Evolutionary conservation across 1,284 basidiomycete species (phyloP), one percentile per base, ranked within the genome.

Genomic region (Leucoagaricus sp.): DNA sequence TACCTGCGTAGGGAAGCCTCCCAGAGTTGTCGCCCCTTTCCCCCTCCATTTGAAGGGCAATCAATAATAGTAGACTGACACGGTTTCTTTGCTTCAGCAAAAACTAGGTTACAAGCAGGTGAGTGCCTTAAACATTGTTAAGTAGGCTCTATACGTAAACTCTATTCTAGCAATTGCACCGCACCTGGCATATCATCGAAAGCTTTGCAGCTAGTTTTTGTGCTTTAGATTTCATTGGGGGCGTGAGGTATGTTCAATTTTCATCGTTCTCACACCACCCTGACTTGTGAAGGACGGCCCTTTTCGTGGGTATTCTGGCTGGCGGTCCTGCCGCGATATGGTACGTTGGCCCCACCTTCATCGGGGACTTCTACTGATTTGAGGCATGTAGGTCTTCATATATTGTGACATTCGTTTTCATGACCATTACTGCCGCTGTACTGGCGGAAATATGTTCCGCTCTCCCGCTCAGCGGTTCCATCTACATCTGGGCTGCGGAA

Each of bases 1-100:
- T 80, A 91, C 90, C 89, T 92, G 92, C 91, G 91, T 90, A 93
- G 91, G 91, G 91, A 92, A 91, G 88, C 87, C 88, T 81, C 78
- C 83, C 83, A 82, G 88, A 81, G 75, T 82, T 77, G 73, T 77
- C 72, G 71, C 65, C 69, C 62, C 66, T 63, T 69, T 61, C 68
- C 66, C 72, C 74, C 72, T 69, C 69, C 61, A 58, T 59, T 48
- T 0, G 66, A 75, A 73, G 76, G 75, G 63, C 64, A 51, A 52
- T 61, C 19, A 23, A 61, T 59, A 65, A 66, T 60, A 65, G 61
- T 65, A 41, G 74, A 79, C 87, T 91, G 72, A 90, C 77, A 60
- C 63, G 64, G 67, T 33, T 49, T 65, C 65, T 69, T 62, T 57
- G 67, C 44, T 56, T 33, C 59, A 93, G 92, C 82, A 79, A 76